Percentiles rank a stretch among this genome's conserved stretches.
Evolutionary conservation across 345 rosid genomes (phyloP).

Genomic region (Citrus glauca): DNA sequence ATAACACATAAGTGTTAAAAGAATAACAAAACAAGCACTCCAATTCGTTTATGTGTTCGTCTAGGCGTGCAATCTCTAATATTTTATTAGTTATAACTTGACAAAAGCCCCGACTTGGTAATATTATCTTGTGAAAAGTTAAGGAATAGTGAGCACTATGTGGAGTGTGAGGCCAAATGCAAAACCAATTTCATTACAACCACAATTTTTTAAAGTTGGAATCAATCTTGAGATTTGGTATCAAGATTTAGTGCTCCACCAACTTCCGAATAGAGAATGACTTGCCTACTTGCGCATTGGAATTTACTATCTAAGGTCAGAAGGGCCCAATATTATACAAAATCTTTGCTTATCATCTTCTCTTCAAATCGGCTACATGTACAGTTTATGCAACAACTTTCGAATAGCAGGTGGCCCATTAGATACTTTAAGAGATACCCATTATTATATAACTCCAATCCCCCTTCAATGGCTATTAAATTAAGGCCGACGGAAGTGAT

Average conservation of each 20-base stretch:
- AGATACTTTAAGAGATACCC: not conserved
- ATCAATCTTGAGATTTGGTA: not conserved
- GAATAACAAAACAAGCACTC: no score
- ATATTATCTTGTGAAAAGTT: not conserved
- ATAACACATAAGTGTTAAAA: no score
- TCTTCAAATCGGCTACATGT: not conserved
- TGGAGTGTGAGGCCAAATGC: conserved; percentile 6
- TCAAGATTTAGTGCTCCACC: conserved; percentile 24
- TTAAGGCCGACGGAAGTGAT: not conserved
- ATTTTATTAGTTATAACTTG: not conserved
- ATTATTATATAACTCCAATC: not conserved
- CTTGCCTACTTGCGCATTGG: not conserved
- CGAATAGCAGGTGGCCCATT: not conserved
- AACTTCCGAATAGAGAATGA: not conserved
- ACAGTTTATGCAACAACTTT: not conserved
- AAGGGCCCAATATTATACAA: not conserved
- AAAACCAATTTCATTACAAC: not conserved
- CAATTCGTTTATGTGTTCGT: no score
- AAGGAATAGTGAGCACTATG: not conserved
- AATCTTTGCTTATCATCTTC: not conserved
- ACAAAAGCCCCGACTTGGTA: not conserved
- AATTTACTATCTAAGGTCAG: no score
- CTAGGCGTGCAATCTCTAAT: not conserved
- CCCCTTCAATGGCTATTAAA: no score
- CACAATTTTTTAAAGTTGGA: not conserved